A percentile compares a stretch with the other conserved stretches of the same genome.
Conservation (phyloP, 306 rosid genomes). For the Acacia crassicarpa region DNA sequence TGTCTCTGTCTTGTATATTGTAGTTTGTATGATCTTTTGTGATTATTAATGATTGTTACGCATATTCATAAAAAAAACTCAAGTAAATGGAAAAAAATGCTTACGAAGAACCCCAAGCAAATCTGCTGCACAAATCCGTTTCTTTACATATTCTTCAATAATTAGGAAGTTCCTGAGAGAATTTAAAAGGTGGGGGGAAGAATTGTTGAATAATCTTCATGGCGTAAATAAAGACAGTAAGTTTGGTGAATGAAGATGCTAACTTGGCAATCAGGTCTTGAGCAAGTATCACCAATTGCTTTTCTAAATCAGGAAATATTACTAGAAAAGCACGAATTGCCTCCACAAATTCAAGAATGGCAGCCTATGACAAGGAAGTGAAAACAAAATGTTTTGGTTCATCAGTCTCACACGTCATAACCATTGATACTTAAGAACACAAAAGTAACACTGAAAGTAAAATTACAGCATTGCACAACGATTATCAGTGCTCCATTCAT, state of each 20-base stretch:
- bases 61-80: not conserved
- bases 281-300: slow-evolving; percentile 69
- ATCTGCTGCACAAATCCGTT: slow-evolving; percentile 54
- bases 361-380: slow-evolving; percentile 43
- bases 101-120: slow-evolving; percentile 70
- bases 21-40: not conserved
- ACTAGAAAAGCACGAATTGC: slow-evolving; percentile 80
- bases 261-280: slow-evolving; percentile 67
- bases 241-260: slow-evolving; percentile 31
- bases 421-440: slow-evolving; percentile 12
- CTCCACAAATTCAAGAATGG: slow-evolving; percentile 78
- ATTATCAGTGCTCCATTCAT: slow-evolving; percentile 11
- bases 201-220: slow-evolving; percentile 17
- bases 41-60: not conserved
- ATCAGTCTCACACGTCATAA: slow-evolving; percentile 29
- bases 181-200: slow-evolving; percentile 21
- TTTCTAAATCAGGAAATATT: slow-evolving; percentile 88
- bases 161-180: slow-evolving; percentile 41
- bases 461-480: not conserved
- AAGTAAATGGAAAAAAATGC: slow-evolving; percentile 27
- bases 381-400: slow-evolving; percentile 11
- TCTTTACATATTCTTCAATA: slow-evolving; percentile 58
- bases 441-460: slow-evolving; percentile 17
- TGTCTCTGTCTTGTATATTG: not conserved
- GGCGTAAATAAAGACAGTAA: slow-evolving; percentile 20